Conservation (phyloP, 768 basidiomycete species). For the Leccinum boreale region DNA sequence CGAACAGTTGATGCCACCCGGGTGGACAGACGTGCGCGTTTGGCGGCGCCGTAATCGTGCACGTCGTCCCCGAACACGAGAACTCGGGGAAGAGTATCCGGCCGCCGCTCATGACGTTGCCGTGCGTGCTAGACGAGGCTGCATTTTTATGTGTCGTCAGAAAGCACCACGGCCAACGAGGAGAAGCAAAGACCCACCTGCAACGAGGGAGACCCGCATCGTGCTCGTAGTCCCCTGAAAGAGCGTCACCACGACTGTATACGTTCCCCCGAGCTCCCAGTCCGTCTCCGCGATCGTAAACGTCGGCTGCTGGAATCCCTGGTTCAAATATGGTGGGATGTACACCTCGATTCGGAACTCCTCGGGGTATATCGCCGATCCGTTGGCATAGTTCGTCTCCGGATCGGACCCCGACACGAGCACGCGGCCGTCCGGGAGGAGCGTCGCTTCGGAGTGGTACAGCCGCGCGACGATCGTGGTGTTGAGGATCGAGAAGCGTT, state of each 20-base stretch:
- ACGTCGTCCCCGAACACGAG: slow-evolving; percentile 63
- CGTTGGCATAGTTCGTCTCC: slow-evolving; percentile 42
- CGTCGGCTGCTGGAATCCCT: slow-evolving; percentile 58
- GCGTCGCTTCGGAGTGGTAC: slow-evolving; percentile 75
- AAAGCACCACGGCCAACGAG: too few species aligned
- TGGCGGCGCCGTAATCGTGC: slow-evolving; percentile 77
- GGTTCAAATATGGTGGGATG: slow-evolving; percentile 79
- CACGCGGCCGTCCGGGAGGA: slow-evolving; percentile 73
- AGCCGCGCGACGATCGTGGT: slow-evolving; percentile 69
- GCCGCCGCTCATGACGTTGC: slow-evolving; percentile 67
- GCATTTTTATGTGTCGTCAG: background rate
- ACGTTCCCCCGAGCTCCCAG: slow-evolving; percentile 57
- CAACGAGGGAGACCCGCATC: slow-evolving; percentile 64
- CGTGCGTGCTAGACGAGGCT: slow-evolving; percentile 76
- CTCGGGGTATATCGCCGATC: slow-evolving; percentile 50
- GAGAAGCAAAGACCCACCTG: slow-evolving; percentile 39
- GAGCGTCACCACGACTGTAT: slow-evolving; percentile 45
- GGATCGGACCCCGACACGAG: slow-evolving; percentile 78
- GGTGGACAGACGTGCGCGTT: slow-evolving; percentile 67
- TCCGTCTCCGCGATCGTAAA: slow-evolving; percentile 59
- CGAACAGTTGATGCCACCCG: slow-evolving; percentile 73
- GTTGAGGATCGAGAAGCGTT: slow-evolving; percentile 64
- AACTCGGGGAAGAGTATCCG: slow-evolving; percentile 74
- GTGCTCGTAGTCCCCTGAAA: slow-evolving; percentile 38
- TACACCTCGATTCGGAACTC: slow-evolving; percentile 82